A percentile compares a stretch with the other conserved stretches of the same genome.
Evolutionary conservation across 768 basidiomycete genomes (phyloP).

Genomic region (Lentinula aciculospora): DNA sequence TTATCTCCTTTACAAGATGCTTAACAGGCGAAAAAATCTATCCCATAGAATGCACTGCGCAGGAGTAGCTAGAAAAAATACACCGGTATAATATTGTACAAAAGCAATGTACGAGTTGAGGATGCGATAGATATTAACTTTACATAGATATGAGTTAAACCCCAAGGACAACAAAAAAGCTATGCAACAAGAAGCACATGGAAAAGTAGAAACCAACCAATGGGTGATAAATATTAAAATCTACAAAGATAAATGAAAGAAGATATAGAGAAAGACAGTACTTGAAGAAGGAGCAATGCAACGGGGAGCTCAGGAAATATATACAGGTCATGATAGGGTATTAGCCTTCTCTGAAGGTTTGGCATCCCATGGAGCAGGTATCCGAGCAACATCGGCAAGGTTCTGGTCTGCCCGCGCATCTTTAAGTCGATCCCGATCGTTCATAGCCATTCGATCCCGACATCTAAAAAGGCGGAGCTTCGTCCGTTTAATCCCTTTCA

Average conservation of each 20-base stretch:
- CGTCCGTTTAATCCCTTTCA: constrained; percentile 76
- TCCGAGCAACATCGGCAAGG: constrained; percentile 64
- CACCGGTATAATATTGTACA: not conserved
- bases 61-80: not conserved
- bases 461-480: constrained; percentile 80
- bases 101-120: not conserved
- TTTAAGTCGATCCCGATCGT: constrained; percentile 60
- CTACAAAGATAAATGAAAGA: not conserved
- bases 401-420: constrained; percentile 80
- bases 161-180: not conserved
- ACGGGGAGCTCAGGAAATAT: too few species aligned
- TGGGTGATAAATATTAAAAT: not conserved
- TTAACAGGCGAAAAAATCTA: too few species aligned
- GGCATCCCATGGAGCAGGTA: constrained; percentile 69
- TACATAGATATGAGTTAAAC: not conserved
- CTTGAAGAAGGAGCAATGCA: not conserved
- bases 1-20: too few species aligned
- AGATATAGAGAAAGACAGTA: not conserved
- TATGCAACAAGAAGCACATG: not conserved
- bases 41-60: not conserved
- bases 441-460: constrained; percentile 73
- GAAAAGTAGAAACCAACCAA: too few species aligned
- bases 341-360: constrained; percentile 25
- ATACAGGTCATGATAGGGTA: not conserved
- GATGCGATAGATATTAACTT: not conserved